phyloP scores from a whole-genome alignment of 768 basidiomycete species.

The Leucosporidium creatinivorum region DNA sequence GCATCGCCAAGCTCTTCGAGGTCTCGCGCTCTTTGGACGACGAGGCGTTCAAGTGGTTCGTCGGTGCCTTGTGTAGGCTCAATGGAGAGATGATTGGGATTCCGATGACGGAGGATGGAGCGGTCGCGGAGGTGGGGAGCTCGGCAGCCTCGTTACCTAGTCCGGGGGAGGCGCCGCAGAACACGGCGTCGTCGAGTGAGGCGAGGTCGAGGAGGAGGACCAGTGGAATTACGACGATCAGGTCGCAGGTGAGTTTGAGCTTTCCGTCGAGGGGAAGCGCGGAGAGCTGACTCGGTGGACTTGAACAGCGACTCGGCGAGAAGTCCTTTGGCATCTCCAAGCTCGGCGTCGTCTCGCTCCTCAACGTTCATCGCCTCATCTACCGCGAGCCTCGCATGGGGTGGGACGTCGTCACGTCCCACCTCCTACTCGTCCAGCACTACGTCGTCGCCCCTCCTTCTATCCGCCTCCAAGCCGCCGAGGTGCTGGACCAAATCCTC shows the following conservation, averaged over 20 bases:
- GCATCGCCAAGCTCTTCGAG: slow-evolving; percentile 80
- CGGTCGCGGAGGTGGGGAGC: neutral
- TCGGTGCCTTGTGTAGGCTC: slow-evolving; percentile 69
- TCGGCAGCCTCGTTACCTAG: neutral
- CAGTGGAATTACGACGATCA: slow-evolving; percentile 72
- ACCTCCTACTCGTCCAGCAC: slow-evolving; percentile 69
- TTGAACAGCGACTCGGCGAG: slow-evolving; percentile 67
- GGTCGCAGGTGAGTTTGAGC: slow-evolving; percentile 52
- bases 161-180: neutral
- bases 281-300: neutral
- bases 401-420: slow-evolving; percentile 72
- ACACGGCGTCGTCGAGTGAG: neutral
- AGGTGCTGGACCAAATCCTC: slow-evolving; percentile 75
- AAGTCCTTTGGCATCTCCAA: slow-evolving; percentile 74
- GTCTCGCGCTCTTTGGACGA: slow-evolving; percentile 77
- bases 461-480: slow-evolving; percentile 82
- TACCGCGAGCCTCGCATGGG: slow-evolving; percentile 61
- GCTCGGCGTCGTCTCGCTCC: slow-evolving; percentile 65
- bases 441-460: slow-evolving; percentile 58
- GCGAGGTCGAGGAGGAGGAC: slow-evolving; percentile 55
- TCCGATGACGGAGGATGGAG: slow-evolving; percentile 45
- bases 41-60: slow-evolving; percentile 68
- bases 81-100: slow-evolving; percentile 90
- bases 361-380: slow-evolving; percentile 82
- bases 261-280: too few species aligned